Base-by-base conservation (phyloP, 2,329 filamentous ascomycete genomes). In the Calonectria pseudoreteaudii region DNA sequence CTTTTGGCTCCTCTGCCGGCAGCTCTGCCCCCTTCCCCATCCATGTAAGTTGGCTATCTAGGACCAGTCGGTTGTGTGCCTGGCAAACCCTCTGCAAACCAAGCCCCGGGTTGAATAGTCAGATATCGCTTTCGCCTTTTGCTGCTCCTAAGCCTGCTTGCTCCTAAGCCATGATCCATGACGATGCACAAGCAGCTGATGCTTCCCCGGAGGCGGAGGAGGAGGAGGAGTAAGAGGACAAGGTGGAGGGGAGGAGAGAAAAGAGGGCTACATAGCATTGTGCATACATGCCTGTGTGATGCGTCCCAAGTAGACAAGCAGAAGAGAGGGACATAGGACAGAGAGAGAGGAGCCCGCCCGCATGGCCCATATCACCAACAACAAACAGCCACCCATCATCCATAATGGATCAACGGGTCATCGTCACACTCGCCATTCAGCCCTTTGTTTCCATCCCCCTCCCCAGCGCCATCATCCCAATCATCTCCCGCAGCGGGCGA, bases 1-100 rank as follows among this genome's bases (percentile, higher is more conserved):
- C 41, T 68, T 70, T 70, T 70, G 58, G 65, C 68, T 65, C 58
- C 58, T 65, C 10, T 65, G 23, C 67, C 56, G 47, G 36, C 67
- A 70, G 67, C 44, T 41, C 11, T 56, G 60, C 26, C 31, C 38
- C n/a, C n/a, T n/a, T n/a, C n/a, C n/a, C n/a, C n/a, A n/a, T n/a
- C n/a, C 66, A 70, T 70, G 53, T 58, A 44, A 31, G 50, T 44
- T 26, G 38, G 10, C n/a, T 23, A 47, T 47, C 67, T 34, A 50
- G 44, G 44, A 23, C 56, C 56, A 70, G 67, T 70, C 67, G 44
- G 56, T 70, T 62, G 67, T 49, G 56, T 31, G 66, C 66, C 66
- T 44, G 60, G 56, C 34, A 11, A 60, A 20, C 23, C 5, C 11
- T 60, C 36, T 18, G 31, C 20, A 60, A 23, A 60, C 56, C 31